phyloP scores from a whole-genome alignment of 2,329 filamentous ascomycete species.

The Simplicillium aogashimaense region DNA sequence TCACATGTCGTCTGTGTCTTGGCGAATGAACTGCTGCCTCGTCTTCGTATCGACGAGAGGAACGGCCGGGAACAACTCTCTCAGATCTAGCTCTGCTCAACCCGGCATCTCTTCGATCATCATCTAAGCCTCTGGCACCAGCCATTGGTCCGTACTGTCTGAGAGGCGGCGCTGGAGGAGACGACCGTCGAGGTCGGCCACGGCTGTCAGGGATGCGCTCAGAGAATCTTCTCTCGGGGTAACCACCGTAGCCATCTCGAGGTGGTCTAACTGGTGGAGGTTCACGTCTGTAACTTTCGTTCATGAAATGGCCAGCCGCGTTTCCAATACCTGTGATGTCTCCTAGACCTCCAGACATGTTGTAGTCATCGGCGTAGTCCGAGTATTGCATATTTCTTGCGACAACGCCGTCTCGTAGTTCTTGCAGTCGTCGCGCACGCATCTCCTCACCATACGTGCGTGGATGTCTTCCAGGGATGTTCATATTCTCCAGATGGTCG shows the following conservation, averaged over 20 bases:
- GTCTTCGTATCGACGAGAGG: conserved; percentile 16
- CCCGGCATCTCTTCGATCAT: conserved; percentile 1
- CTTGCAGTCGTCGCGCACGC: conserved; percentile 34
- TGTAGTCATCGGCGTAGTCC: conserved; percentile 29
- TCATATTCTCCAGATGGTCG: conserved; percentile 45
- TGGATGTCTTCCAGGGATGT: conserved; percentile 27
- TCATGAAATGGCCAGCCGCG: conserved; percentile 47
- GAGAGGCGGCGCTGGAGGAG: conserved; percentile 3
- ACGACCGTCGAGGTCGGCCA: conserved; percentile 2
- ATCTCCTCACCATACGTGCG: conserved; percentile 36
- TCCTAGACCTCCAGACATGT: conserved; percentile 19
- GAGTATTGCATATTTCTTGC: conserved; percentile 24
- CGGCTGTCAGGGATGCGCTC: conserved; percentile 32
- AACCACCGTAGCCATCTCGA: not conserved
- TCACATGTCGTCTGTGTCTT: conserved; percentile 15
- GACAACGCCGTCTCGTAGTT: conserved; percentile 32
- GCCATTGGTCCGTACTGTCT: not conserved
- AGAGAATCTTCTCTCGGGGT: not conserved
- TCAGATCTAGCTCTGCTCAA: conserved; percentile 4
- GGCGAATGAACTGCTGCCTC: conserved; percentile 19
- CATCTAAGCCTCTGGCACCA: not conserved
- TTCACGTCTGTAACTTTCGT: conserved; percentile 43
- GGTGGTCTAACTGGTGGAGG: conserved; percentile 7
- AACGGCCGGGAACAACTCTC: conserved; percentile 2
- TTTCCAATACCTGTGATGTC: conserved; percentile 37